phyloP scores from a whole-genome alignment of 768 basidiomycete genomes.

The Tephrocybe sp. region DNA sequence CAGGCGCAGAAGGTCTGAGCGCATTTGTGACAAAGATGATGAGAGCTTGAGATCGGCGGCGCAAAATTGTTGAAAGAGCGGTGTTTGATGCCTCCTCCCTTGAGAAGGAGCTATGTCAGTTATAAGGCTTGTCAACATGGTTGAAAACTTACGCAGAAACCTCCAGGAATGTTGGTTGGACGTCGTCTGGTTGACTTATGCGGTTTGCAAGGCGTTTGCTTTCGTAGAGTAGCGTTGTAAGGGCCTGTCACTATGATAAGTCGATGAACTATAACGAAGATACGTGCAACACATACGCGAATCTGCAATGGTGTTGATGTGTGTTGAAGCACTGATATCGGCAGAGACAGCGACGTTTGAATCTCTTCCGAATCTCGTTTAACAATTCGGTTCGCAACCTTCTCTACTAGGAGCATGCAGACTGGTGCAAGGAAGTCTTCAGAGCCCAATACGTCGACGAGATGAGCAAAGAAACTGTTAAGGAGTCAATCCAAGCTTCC shows the following conservation, averaged over 20 bases:
- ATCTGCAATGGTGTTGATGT: slow-evolving; percentile 46
- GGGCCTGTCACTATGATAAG: slow-evolving; percentile 37
- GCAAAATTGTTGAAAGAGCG: slow-evolving; percentile 40
- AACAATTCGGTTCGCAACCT: slow-evolving; percentile 63
- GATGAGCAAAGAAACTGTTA: slow-evolving; percentile 82
- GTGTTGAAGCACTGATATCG: slow-evolving; percentile 62
- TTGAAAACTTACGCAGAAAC: slow-evolving; percentile 43
- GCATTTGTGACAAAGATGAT: slow-evolving; percentile 60
- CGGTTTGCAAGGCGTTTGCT: slow-evolving; percentile 52
- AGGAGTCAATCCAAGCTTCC: slow-evolving; percentile 1
- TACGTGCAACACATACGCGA: slow-evolving; percentile 36
- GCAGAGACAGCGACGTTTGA: slow-evolving; percentile 57
- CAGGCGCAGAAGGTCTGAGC: slow-evolving; percentile 32
- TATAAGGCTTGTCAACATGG: background rate
- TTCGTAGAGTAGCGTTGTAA: slow-evolving; percentile 67
- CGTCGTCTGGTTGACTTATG: slow-evolving; percentile 34
- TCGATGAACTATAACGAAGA: background rate
- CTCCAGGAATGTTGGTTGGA: slow-evolving; percentile 51
- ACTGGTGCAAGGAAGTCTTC: slow-evolving; percentile 80
- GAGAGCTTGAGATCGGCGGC: slow-evolving; percentile 65
- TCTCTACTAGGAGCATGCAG: slow-evolving; percentile 83
- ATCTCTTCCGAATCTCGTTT: slow-evolving; percentile 62
- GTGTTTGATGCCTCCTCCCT: slow-evolving; percentile 61
- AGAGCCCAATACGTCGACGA: slow-evolving; percentile 79
- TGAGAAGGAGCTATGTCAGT: background rate